Percentiles rank a stretch among this genome's conserved stretches.
phyloP scores from a whole-genome alignment of 2,329 filamentous ascomycete species.

The Colletotrichum somersetense region DNA sequence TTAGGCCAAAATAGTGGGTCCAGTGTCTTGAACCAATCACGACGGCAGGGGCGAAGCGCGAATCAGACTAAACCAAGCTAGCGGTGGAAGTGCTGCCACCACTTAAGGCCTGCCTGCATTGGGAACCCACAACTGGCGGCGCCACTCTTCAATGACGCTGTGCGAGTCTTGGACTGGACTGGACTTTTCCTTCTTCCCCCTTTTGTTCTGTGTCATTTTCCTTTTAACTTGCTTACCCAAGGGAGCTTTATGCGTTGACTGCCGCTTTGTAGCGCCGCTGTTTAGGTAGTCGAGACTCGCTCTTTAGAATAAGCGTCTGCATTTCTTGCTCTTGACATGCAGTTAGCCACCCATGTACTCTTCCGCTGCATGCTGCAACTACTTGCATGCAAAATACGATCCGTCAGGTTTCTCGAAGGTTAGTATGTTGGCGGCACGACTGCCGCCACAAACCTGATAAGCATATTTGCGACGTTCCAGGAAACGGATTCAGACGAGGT shows the following conservation, averaged over 20 bases:
- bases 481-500: neutral
- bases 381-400: neutral
- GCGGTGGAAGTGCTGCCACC: conserved; percentile 13
- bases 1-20: conserved; percentile 27
- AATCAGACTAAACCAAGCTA: conserved; percentile 35
- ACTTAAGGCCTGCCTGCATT: conserved; percentile 6
- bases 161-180: conserved; percentile 6
- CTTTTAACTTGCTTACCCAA: neutral
- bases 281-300: neutral
- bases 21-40: conserved; percentile 13
- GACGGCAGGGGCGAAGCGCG: conserved; percentile 13
- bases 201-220: neutral
- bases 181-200: neutral
- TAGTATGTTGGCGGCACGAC: neutral
- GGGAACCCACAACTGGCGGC: conserved; percentile 19
- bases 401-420: neutral
- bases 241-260: neutral
- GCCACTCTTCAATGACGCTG: conserved; percentile 23
- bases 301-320: neutral
- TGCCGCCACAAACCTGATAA: neutral
- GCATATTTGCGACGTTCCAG: conserved; percentile 14
- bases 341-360: neutral
- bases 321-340: neutral
- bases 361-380: neutral
- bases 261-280: neutral